Evolutionary conservation across 2,329 filamentous ascomycete genomes (phyloP).

Genomic region (Colletotrichum noveboracense): DNA sequence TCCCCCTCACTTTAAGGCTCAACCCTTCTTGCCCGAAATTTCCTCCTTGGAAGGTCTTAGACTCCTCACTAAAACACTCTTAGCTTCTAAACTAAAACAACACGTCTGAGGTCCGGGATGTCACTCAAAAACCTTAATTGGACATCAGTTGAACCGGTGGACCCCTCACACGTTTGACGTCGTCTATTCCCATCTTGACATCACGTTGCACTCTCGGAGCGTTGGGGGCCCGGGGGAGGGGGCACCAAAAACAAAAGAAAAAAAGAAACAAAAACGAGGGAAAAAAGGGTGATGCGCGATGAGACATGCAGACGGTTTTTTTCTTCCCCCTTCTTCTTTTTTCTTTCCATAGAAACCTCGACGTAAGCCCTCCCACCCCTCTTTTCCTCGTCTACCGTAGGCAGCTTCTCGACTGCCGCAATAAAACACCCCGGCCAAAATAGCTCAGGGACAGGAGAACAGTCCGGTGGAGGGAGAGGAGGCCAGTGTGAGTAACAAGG

Average conservation of each 20-base stretch:
- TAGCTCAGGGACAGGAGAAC: not conserved
- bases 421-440: not conserved
- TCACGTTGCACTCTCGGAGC: not conserved
- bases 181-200: not conserved
- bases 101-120: constrained; percentile 1
- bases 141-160: constrained; percentile 14
- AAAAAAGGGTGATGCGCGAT: not conserved
- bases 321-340: not conserved
- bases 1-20: not conserved
- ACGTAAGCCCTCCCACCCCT: not conserved
- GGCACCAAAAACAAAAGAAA: not conserved
- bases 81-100: not conserved
- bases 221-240: not conserved
- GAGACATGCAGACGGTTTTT: not conserved
- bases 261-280: not conserved
- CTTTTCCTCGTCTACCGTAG: not conserved
- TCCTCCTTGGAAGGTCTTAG: not conserved
- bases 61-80: not conserved
- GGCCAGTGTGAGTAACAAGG: not conserved
- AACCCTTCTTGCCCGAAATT: not conserved
- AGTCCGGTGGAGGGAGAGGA: not conserved
- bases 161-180: not conserved
- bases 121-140: constrained; percentile 23
- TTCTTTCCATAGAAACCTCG: not conserved
- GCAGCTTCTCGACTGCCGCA: not conserved